These are phyloP conservation scores for Colletotrichum nymphaeae DNA, from an alignment of 2,329 filamentous ascomycete genomes.

Conservation along the genomic window DNA sequence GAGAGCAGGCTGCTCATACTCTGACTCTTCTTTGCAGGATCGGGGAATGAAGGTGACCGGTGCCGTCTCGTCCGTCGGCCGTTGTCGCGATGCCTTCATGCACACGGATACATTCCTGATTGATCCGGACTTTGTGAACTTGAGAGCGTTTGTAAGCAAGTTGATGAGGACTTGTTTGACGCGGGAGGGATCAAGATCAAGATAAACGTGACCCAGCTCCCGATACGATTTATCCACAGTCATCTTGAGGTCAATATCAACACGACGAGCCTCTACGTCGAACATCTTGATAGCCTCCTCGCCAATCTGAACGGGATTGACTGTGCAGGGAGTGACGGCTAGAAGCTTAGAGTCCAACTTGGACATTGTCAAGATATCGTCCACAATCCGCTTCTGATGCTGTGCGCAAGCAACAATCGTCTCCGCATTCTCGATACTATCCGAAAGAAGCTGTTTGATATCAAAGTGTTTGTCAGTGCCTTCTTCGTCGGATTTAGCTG, in stretches of 20 bases:
- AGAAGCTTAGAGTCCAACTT: slow-evolving; percentile 83
- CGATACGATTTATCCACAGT: slow-evolving; percentile 71
- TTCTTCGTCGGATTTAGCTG: slow-evolving; percentile 4
- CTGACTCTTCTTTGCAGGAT: slow-evolving; percentile 56
- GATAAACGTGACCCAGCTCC: slow-evolving; percentile 70
- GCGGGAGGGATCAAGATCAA: slow-evolving; percentile 77
- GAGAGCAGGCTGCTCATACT: slow-evolving; percentile 48
- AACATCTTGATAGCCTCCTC: slow-evolving; percentile 81
- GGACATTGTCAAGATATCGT: slow-evolving; percentile 78
- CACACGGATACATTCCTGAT: slow-evolving; percentile 65
- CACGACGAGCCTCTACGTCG: slow-evolving; percentile 77
- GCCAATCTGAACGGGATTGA: slow-evolving; percentile 75
- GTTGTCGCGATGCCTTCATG: slow-evolving; percentile 55
- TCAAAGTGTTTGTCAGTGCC: slow-evolving; percentile 24
- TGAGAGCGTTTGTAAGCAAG: slow-evolving; percentile 83
- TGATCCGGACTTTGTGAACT: slow-evolving; percentile 77
- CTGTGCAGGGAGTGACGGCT: slow-evolving; percentile 76
- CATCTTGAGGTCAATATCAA: slow-evolving; percentile 75
- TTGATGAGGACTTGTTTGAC: slow-evolving; percentile 86
- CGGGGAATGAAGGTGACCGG: slow-evolving; percentile 72
- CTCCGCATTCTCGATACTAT: slow-evolving; percentile 78
- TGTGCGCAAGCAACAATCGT: slow-evolving; percentile 83
- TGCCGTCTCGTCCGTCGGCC: slow-evolving; percentile 53
- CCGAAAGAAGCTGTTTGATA: slow-evolving; percentile 60
- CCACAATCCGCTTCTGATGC: slow-evolving; percentile 84